Conservation (phyloP, 2,329 filamentous ascomycete species). For the Epichloe gansuensis region DNA sequence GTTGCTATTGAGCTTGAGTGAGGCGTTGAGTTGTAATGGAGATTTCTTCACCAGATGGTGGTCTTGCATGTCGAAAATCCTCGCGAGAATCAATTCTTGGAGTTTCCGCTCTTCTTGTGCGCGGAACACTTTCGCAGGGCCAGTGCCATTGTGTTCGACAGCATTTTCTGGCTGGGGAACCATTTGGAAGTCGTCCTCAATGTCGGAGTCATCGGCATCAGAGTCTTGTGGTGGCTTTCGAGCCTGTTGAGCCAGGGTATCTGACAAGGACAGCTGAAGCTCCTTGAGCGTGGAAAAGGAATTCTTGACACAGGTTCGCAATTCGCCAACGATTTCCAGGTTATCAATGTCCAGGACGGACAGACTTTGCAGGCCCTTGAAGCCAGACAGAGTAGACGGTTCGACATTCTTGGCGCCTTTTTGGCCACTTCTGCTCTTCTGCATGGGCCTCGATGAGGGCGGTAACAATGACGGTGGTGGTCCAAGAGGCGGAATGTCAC, state of each 20-base stretch:
- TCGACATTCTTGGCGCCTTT: constrained; percentile 21
- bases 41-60: constrained; percentile 23
- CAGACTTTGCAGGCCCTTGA: constrained; percentile 41
- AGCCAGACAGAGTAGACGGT: constrained; percentile 43
- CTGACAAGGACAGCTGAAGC: constrained; percentile 47
- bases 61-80: constrained; percentile 40
- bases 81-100: constrained; percentile 41
- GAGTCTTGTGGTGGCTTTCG: constrained; percentile 24
- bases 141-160: constrained; percentile 23
- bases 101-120: constrained; percentile 41
- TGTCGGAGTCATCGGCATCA: constrained; percentile 37
- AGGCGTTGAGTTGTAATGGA: constrained; percentile 15
- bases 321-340: constrained; percentile 42
- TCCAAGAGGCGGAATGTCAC: constrained; percentile 10
- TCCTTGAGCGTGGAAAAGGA: constrained; percentile 42
- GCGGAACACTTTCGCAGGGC: constrained; percentile 32
- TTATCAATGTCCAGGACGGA: constrained; percentile 49
- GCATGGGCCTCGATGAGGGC: constrained; percentile 22
- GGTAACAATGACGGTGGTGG: constrained; percentile 20
- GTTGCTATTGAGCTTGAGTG: constrained; percentile 8
- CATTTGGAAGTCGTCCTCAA: constrained; percentile 42
- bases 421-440: constrained; percentile 23
- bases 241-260: constrained; percentile 32
- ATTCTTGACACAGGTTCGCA: constrained; percentile 42
- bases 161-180: constrained; percentile 21